Evolutionary conservation across 345 rosid genomes (phyloP).

Genomic region (Syzygium jambos): DNA sequence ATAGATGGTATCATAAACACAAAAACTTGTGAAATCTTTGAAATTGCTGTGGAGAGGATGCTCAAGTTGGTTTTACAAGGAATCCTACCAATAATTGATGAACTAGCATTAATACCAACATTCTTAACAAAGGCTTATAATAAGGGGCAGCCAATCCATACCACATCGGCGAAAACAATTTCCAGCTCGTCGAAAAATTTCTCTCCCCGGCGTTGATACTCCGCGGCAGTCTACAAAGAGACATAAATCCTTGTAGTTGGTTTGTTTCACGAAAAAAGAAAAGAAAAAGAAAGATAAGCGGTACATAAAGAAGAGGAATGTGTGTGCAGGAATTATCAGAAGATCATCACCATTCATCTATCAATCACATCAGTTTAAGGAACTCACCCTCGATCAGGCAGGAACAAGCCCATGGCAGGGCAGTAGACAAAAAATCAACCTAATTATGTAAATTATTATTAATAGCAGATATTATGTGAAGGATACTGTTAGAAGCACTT

Average conservation of each 20-base stretch:
- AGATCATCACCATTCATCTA: neutral
- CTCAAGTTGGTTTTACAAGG: neutral
- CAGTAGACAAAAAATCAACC: neutral
- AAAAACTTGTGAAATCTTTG: neutral
- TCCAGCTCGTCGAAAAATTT: constrained; percentile 92
- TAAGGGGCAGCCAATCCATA: constrained; percentile 15
- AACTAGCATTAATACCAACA: neutral
- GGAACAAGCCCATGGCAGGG: neutral
- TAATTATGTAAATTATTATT: neutral
- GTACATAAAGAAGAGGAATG: neutral
- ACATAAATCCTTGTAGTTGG: neutral
- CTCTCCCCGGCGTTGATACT: constrained; percentile 82
- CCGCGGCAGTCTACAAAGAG: constrained; percentile 77
- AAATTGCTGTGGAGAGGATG: neutral
- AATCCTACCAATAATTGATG: neutral
- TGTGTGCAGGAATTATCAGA: neutral
- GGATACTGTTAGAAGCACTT: neutral
- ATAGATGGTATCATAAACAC: neutral
- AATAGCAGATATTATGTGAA: neutral
- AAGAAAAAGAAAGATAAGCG: neutral
- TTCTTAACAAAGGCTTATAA: neutral
- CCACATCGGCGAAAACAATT: constrained; percentile 94
- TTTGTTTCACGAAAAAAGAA: neutral
- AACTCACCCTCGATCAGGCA: neutral
- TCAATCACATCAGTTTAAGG: neutral